Percentiles rank a stretch among this genome's conserved stretches.
phyloP scores from a whole-genome alignment of 371 early-diverging fungal species.

The Mortierella sp. region DNA sequence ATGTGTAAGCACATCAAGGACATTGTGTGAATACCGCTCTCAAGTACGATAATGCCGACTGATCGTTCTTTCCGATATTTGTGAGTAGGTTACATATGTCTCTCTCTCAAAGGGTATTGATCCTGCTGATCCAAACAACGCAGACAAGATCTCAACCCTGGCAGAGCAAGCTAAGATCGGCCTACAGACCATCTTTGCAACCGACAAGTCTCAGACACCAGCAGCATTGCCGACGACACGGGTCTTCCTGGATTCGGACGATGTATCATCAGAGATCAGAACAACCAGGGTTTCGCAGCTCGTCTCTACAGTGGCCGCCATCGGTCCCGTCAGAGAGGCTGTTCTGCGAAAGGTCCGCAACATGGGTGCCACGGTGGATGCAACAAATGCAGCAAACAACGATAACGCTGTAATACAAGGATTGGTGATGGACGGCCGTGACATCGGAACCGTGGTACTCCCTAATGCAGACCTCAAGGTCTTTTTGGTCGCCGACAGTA shows the following conservation, averaged over 20 bases:
- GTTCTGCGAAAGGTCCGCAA: conserved; percentile 73
- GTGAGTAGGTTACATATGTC: conserved; percentile 70
- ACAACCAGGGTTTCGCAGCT: conserved; percentile 70
- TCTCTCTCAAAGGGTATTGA: conserved; percentile 59
- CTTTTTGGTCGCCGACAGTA: conserved; percentile 82
- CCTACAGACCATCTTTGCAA: conserved; percentile 26
- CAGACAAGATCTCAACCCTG: conserved; percentile 36
- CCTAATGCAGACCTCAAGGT: conserved; percentile 94
- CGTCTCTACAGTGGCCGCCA: conserved; percentile 79
- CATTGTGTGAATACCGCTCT: too few species aligned
- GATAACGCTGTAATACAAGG: conserved; percentile 53
- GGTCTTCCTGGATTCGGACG: conserved; percentile 70
- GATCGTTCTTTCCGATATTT: not conserved
- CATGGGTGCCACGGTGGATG: conserved; percentile 53
- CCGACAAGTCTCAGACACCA: conserved; percentile 6
- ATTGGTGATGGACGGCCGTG: conserved; percentile 95
- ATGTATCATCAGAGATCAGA: conserved; percentile 79
- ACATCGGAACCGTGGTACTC: conserved; percentile 91
- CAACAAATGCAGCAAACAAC: not conserved
- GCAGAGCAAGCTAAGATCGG: conserved; percentile 39
- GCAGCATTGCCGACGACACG: conserved; percentile 40
- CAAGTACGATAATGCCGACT: too few species aligned
- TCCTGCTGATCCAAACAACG: conserved; percentile 30
- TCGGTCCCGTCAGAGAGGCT: conserved; percentile 69
- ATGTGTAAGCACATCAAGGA: too few species aligned